Percentiles rank a stretch among this genome's conserved stretches.
These are phyloP conservation scores for Talaromyces verruculosus DNA, from an alignment of 2,329 filamentous ascomycete species.

Conservation along the genomic window DNA sequence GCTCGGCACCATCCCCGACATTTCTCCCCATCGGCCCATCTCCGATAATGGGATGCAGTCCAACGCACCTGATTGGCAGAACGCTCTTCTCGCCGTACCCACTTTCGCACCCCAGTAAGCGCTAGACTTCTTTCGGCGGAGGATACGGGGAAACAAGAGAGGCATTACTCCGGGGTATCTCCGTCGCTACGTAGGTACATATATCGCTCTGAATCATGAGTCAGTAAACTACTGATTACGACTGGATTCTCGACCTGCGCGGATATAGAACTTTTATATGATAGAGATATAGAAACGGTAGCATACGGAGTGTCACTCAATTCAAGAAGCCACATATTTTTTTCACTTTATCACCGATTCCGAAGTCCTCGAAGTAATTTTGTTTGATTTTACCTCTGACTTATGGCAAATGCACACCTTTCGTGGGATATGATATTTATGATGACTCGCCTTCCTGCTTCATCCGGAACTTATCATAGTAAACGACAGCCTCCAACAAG, in stretches of 20 bases:
- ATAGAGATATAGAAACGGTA: background rate
- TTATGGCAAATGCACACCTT: background rate
- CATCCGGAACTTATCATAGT: background rate
- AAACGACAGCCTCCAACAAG: background rate
- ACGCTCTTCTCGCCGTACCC: no score
- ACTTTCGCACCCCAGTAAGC: no score
- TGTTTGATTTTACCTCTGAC: background rate
- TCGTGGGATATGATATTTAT: background rate
- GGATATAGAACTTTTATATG: background rate
- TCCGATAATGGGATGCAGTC: no score
- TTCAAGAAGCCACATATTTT: background rate
- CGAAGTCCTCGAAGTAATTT: no score
- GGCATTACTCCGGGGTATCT: no score
- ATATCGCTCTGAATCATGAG: no score
- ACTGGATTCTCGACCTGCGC: background rate
- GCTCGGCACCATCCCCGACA: background rate
- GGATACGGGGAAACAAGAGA: no score
- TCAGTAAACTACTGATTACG: background rate
- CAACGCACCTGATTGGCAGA: no score
- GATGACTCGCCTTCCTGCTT: background rate
- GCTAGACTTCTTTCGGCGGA: no score
- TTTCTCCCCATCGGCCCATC: background rate
- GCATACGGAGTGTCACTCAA: background rate
- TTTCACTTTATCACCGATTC: background rate
- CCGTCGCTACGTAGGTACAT: no score